phyloP scores from a whole-genome alignment of 345 rosid genomes.

The Atalantia buxifolia region DNA sequence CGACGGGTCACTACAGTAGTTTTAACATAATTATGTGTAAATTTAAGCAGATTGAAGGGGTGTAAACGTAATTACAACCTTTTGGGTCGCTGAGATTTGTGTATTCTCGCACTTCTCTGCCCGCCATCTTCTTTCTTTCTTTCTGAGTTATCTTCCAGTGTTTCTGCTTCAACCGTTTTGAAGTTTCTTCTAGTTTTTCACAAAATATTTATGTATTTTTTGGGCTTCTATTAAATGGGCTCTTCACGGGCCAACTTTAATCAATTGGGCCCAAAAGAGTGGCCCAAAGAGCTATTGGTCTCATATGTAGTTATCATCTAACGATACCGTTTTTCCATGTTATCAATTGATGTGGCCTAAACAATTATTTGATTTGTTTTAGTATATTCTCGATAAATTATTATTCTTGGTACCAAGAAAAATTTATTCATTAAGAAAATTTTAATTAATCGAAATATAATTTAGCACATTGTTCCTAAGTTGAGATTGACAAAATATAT shows the following conservation, averaged over 20 bases:
- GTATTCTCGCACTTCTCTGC: conserved; percentile 95
- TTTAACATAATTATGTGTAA: not conserved
- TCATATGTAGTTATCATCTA: too few relatives aligned
- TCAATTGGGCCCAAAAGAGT: not conserved
- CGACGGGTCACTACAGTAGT: not conserved
- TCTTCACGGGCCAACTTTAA: not conserved
- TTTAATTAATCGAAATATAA: too few relatives aligned
- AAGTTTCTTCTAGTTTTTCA: not conserved
- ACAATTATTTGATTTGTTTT: too few relatives aligned
- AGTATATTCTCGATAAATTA: too few relatives aligned
- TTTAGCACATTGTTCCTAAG: too few relatives aligned
- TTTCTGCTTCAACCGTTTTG: not conserved
- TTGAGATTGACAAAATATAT: too few relatives aligned
- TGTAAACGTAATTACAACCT: conserved; percentile 32
- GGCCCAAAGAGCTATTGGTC: not conserved
- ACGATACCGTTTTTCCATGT: too few relatives aligned
- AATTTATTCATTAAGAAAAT: too few relatives aligned
- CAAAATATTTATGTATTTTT: not conserved
- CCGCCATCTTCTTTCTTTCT: conserved; percentile 50
- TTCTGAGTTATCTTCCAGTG: not conserved
- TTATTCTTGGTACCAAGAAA: too few relatives aligned
- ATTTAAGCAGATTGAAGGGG: not conserved
- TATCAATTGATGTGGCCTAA: too few relatives aligned
- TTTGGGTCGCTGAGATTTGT: conserved; percentile 95
- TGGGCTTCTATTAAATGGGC: not conserved